Conservation (phyloP, 83 land plant genomes). For the Isoetes engelmannii region DNA sequence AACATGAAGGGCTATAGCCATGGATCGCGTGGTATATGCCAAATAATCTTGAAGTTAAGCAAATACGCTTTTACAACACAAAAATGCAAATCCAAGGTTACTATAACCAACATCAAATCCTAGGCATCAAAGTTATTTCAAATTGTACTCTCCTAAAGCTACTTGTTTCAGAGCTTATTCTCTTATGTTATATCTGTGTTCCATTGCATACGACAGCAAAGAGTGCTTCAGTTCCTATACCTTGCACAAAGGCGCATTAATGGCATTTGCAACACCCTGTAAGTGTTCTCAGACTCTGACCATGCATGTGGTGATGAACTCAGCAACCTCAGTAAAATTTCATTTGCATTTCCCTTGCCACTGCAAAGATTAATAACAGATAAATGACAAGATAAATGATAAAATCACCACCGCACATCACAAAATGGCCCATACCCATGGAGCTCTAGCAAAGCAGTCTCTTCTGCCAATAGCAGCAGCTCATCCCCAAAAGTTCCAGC, state of each 20-base stretch:
- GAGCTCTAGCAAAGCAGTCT: constrained; percentile 37
- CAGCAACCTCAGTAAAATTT: constrained; percentile 42
- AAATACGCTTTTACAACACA: too few relatives aligned
- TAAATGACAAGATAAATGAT: background rate
- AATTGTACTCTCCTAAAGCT: too few relatives aligned
- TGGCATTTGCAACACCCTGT: constrained; percentile 35
- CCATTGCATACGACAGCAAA: too few relatives aligned
- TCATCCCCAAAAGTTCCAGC: constrained; percentile 42
- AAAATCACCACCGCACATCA: background rate
- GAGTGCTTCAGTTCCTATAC: constrained; percentile 20
- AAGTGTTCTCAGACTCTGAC: constrained; percentile 39
- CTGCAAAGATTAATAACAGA: constrained; percentile 1
- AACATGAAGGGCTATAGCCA: too few relatives aligned
- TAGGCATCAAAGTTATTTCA: too few relatives aligned
- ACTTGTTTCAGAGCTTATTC: too few relatives aligned
- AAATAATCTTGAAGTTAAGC: too few relatives aligned
- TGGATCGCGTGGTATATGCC: too few relatives aligned
- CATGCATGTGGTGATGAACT: constrained; percentile 42
- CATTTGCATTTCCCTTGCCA: constrained; percentile 37
- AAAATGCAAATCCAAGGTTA: too few relatives aligned
- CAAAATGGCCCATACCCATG: constrained; percentile 30
- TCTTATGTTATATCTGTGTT: too few relatives aligned
- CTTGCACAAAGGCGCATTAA: constrained; percentile 75
- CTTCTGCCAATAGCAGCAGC: constrained; percentile 59
- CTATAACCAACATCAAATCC: too few relatives aligned